These are phyloP conservation scores for Vigna radiata DNA, from an alignment of 306 rosid species.

Conservation along the genomic window DNA sequence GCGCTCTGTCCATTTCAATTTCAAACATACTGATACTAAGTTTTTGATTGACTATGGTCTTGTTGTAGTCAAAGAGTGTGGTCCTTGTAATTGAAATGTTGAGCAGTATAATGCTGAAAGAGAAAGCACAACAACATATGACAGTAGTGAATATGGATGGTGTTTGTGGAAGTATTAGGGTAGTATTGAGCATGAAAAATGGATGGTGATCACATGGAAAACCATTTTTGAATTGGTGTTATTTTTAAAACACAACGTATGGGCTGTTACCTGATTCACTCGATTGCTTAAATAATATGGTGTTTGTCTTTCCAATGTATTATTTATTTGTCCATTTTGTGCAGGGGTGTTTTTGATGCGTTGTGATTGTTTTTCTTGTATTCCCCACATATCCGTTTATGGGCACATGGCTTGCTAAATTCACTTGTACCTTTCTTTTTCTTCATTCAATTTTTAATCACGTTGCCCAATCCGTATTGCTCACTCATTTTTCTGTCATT, in stretches of 20 bases:
- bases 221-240: slow-evolving; percentile 19
- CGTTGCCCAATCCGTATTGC: background rate
- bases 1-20: no score
- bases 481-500: no score
- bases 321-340: background rate
- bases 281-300: background rate
- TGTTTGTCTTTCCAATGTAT: background rate
- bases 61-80: background rate
- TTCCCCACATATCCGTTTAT: slow-evolving; percentile 34
- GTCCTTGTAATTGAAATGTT: background rate
- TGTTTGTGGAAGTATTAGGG: no score
- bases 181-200: no score
- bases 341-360: slow-evolving; percentile 1
- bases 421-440: slow-evolving; percentile 28
- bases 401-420: slow-evolving; percentile 47
- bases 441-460: slow-evolving; percentile 24
- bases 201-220: slow-evolving; percentile 34
- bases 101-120: no score
- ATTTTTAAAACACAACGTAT: no score
- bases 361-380: slow-evolving; percentile 35
- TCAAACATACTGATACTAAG: background rate
- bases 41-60: no score
- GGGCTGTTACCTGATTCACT: background rate
- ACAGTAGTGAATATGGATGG: no score
- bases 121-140: no score